Evolutionary conservation across 192 early-diverging fungal genomes (phyloP).

Genomic region (Kappamyces sp.): DNA sequence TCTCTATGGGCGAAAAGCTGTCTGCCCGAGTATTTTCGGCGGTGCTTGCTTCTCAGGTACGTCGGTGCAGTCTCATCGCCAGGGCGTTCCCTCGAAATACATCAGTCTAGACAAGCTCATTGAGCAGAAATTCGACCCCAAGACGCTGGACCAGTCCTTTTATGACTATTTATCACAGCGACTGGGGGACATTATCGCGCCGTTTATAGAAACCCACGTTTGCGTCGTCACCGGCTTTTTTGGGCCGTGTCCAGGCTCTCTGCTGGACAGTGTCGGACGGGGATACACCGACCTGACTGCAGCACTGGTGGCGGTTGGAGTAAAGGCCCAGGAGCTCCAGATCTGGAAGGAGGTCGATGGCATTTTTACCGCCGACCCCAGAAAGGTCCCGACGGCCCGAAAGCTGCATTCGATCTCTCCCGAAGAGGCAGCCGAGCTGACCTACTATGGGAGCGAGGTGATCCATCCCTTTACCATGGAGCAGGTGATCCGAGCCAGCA

Average conservation of each 20-base stretch:
- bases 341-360: slow-evolving; percentile 99
- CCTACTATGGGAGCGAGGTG: slow-evolving; percentile 86
- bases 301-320: slow-evolving; percentile 85
- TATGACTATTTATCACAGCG: slow-evolving; percentile 83
- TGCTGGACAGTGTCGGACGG: slow-evolving; percentile 87
- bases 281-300: slow-evolving; percentile 98
- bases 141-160: slow-evolving; percentile 84
- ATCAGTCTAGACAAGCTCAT: slow-evolving; percentile 84
- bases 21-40: slow-evolving; percentile 85
- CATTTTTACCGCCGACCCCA: slow-evolving; percentile 98
- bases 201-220: slow-evolving; percentile 55
- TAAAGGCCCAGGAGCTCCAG: slow-evolving; percentile 87
- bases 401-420: slow-evolving; percentile 90
- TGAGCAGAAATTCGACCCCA: slow-evolving; percentile 71
- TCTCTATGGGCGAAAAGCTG: slow-evolving; percentile 90
- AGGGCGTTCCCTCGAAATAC: slow-evolving; percentile 78
- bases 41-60: slow-evolving; percentile 58
- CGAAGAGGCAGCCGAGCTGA: slow-evolving; percentile 96
- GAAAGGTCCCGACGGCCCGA: slow-evolving; percentile 83
- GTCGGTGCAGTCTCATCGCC: slow-evolving; percentile 14
- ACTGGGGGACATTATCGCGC: slow-evolving; percentile 50
- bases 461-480: slow-evolving; percentile 99
- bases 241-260: slow-evolving; percentile 92
- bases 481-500: slow-evolving; percentile 91
- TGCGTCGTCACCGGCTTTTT: slow-evolving; percentile 97